These are phyloP conservation scores for Hygrocybe coccinea DNA, from an alignment of 768 basidiomycete species.

Conservation along the genomic window DNA sequence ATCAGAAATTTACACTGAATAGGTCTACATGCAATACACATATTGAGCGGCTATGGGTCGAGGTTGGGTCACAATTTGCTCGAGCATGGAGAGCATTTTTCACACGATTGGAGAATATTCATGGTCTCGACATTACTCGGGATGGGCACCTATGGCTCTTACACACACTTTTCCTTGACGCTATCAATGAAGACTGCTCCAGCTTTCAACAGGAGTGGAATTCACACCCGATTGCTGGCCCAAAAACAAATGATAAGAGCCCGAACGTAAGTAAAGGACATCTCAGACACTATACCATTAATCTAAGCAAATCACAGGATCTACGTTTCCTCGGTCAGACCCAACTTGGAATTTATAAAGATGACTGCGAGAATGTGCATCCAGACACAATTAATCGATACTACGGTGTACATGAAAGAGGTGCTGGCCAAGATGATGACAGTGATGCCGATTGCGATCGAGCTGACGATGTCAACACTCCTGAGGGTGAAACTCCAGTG, in stretches of 20 bases:
- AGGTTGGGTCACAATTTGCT: constrained; percentile 33
- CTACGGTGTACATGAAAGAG: neutral
- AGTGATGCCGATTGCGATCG: neutral
- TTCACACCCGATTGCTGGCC: constrained; percentile 23
- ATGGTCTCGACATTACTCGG: constrained; percentile 24
- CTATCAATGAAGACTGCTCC: constrained; percentile 25
- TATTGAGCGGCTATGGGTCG: constrained; percentile 41
- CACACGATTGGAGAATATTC: constrained; percentile 23
- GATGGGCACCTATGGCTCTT: constrained; percentile 38
- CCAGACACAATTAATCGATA: neutral
- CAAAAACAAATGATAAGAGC: constrained; percentile 9
- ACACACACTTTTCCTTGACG: constrained; percentile 29
- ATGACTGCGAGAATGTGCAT: neutral
- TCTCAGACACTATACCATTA: neutral
- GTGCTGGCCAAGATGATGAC: neutral
- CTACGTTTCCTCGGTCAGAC: constrained; percentile 4
- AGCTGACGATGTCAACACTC: too few species aligned
- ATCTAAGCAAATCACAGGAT: neutral
- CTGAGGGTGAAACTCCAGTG: neutral
- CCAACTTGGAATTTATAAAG: constrained; percentile 3
- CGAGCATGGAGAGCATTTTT: constrained; percentile 38
- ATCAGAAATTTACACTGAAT: neutral
- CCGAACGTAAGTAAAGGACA: neutral
- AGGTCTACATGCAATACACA: constrained; percentile 32
- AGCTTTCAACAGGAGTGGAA: constrained; percentile 31